Base-by-base conservation (phyloP, 1,284 basidiomycete species). In the Abortiporus biennis region DNA sequence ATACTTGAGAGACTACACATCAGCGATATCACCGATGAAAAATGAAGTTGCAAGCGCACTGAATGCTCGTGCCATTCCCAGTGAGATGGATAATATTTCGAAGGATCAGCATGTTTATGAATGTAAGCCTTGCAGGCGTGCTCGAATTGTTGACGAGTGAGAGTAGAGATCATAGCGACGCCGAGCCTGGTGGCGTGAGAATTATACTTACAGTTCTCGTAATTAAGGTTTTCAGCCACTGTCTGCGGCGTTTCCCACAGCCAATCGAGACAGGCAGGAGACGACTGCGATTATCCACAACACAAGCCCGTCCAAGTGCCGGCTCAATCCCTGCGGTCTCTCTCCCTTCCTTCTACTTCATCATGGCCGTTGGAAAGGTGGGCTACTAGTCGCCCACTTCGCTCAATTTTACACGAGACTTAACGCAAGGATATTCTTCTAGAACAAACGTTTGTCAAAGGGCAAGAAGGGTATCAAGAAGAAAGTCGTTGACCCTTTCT, bases 401-500 rank as follows among this genome's bases (percentile, higher is more conserved):
- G 33, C 17, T 36, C 19, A 12, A 12, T 13, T 38, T 47, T 4
- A 49, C 39, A 38, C 50, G 35, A 49, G 35, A 36, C 36, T 36
- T 20, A 44, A 16, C 20, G 47, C n/a, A n/a, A n/a, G n/a, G n/a
- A n/a, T n/a, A n/a, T n/a, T n/a, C n/a, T n/a, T n/a, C 12, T 55
- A 92, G 90, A 98, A 98, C 78, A 99, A 99, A 78, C 88, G 95
- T 69, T 85, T 98, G 61, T 95, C 92, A 45, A 99, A 99, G 78
- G 94, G 95, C 64, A 98, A 98, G 84, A 98, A 98, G 80, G 93
- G 94, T 67, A 85, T 96, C 77, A 96, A 95, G 85, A 96, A 97
- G 78, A 95, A 95, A 83, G 92, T 95, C 67, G 93, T 99, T 57
- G 96, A 99, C 80, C 93, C 96, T 57, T 98, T 99, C 89, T 86